Evolutionary conservation across 2,329 filamentous ascomycete genomes (phyloP).

Genomic region (Colletotrichum simmondsii): DNA sequence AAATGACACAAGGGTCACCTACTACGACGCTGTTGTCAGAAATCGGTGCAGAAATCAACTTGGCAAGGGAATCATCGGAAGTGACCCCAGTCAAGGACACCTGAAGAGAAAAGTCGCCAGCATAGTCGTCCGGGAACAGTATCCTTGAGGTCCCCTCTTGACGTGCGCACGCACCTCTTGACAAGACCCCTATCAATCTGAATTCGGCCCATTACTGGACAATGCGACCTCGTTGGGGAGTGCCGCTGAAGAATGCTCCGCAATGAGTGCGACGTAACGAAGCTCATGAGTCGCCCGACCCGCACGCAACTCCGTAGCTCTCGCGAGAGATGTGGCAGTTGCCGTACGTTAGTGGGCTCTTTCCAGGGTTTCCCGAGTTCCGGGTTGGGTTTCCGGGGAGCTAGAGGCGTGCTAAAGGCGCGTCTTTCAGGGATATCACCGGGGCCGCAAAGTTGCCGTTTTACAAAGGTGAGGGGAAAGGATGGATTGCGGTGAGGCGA

Average conservation of each 20-base stretch:
- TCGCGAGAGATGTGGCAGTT: slow-evolving; percentile 9
- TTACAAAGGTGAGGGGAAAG: background rate
- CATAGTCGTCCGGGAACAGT: background rate
- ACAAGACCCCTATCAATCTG: background rate
- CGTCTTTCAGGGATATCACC: background rate
- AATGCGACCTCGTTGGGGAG: background rate
- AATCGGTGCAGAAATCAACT: background rate
- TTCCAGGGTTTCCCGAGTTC: slow-evolving; percentile 26
- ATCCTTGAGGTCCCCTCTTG: background rate
- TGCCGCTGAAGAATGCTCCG: slow-evolving; percentile 26
- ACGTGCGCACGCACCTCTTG: background rate
- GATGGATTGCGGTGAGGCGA: background rate
- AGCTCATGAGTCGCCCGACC: slow-evolving; percentile 17
- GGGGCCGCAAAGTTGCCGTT: slow-evolving; percentile 1
- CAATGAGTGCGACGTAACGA: background rate
- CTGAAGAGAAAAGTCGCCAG: background rate
- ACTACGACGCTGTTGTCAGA: background rate
- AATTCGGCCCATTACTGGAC: slow-evolving; percentile 16
- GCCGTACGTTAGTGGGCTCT: background rate
- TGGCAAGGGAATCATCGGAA: background rate
- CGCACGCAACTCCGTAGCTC: background rate
- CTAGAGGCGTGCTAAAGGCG: background rate
- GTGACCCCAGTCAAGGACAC: background rate
- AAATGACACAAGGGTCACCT: background rate
- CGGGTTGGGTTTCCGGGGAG: background rate